A percentile compares a stretch with the other conserved stretches of the same genome.
These are phyloP conservation scores for Tylopilus cervinicoccineus DNA, from an alignment of 768 basidiomycete species.

Conservation along the genomic window DNA sequence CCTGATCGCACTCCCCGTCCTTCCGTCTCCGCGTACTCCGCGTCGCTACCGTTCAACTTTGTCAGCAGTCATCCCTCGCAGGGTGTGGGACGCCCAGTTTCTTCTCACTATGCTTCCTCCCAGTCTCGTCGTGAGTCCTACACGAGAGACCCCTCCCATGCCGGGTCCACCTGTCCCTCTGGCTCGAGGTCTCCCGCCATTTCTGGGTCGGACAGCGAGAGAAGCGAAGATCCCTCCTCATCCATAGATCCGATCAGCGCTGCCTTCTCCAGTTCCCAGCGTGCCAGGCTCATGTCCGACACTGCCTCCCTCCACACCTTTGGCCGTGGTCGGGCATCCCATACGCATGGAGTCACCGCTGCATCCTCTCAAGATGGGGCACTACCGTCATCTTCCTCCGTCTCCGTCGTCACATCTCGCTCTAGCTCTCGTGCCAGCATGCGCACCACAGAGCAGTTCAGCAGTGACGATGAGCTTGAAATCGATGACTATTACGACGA, in stretches of 20 bases:
- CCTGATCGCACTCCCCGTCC: slow-evolving; percentile 44
- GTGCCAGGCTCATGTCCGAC: slow-evolving; percentile 33
- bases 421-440: slow-evolving; percentile 32
- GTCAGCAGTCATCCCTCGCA: slow-evolving; percentile 35
- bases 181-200: slow-evolving; percentile 6
- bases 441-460: slow-evolving; percentile 36
- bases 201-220: slow-evolving; percentile 29
- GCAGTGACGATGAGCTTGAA: slow-evolving; percentile 47
- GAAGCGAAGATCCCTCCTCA: slow-evolving; percentile 36
- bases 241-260: slow-evolving; percentile 29
- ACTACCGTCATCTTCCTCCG: slow-evolving; percentile 41
- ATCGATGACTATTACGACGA: slow-evolving; percentile 32
- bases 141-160: slow-evolving; percentile 2
- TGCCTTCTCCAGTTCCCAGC: slow-evolving; percentile 16
- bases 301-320: slow-evolving; percentile 48
- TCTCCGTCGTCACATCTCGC: slow-evolving; percentile 38
- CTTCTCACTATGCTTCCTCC: slow-evolving; percentile 9
- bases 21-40: slow-evolving; percentile 31
- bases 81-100: slow-evolving; percentile 25
- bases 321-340: slow-evolving; percentile 42
- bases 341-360: slow-evolving; percentile 18
- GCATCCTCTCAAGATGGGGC: slow-evolving; percentile 21
- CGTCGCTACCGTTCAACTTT: slow-evolving; percentile 1
- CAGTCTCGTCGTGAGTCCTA: slow-evolving; percentile 17
- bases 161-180: neutral